Evolutionary conservation across 306 rosid species (phyloP).

Genomic region (Trifolium dubium): DNA sequence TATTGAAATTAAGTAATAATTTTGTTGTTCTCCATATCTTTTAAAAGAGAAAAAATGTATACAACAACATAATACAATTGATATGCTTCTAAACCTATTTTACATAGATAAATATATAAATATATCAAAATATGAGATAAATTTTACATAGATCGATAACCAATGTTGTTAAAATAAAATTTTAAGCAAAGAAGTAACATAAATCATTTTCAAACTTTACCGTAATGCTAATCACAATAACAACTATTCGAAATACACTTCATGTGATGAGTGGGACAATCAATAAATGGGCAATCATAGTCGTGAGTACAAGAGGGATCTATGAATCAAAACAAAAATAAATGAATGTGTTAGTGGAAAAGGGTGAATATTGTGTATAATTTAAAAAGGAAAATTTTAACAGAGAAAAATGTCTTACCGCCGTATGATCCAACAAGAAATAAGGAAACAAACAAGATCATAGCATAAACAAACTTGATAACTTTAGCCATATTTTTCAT

Average conservation of each 20-base stretch:
- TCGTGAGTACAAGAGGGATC: neutral
- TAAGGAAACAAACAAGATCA: neutral
- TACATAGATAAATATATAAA: neutral
- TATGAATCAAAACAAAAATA: neutral
- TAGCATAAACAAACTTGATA: neutral
- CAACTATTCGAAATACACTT: neutral
- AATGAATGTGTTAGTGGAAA: neutral
- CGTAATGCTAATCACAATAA: neutral
- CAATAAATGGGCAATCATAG: neutral
- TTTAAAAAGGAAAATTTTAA: neutral
- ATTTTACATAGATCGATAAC: neutral
- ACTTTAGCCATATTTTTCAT: neutral
- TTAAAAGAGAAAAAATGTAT: too few species aligned
- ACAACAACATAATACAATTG: too few species aligned
- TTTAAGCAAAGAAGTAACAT: neutral
- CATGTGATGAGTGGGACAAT: neutral
- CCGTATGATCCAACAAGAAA: neutral
- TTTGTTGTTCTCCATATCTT: too few species aligned
- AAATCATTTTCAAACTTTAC: neutral
- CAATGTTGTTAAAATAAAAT: neutral
- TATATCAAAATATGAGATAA: neutral
- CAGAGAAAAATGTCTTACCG: neutral
- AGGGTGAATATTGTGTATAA: neutral
- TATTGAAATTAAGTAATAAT: too few species aligned
- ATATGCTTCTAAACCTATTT: too few species aligned